Conservation (phyloP, 352 stramenopile species). For the Blastocystis sp. region DNA sequence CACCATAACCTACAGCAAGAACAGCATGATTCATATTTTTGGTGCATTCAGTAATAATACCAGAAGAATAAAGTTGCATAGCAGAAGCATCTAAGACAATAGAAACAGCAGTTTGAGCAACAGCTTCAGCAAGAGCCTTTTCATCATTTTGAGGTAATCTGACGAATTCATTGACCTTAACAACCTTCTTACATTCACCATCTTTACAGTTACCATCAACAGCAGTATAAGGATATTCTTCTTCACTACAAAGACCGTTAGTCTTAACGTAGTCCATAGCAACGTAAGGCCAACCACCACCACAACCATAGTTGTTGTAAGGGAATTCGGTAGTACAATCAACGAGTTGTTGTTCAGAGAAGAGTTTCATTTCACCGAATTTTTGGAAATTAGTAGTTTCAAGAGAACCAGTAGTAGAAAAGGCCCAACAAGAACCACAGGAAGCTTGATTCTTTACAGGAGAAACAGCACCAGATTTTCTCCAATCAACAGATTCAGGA, state of each 20-base stretch:
- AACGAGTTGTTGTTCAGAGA: constrained; percentile 73
- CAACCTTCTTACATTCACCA: constrained; percentile 34
- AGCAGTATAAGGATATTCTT: constrained; percentile 56
- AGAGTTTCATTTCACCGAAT: constrained; percentile 49
- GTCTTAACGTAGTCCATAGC: constrained; percentile 67
- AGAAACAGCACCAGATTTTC: constrained; percentile 57
- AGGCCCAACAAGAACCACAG: constrained; percentile 84
- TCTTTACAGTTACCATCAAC: constrained; percentile 42
- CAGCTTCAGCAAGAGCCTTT: constrained; percentile 57
- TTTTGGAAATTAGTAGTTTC: constrained; percentile 66
- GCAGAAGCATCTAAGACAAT: constrained; percentile 63
- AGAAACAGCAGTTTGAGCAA: constrained; percentile 59
- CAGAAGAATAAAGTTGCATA: constrained; percentile 46
- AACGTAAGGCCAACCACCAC: constrained; percentile 64
- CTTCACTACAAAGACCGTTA: constrained; percentile 57
- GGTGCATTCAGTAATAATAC: constrained; percentile 47
- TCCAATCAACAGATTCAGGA: constrained; percentile 50
- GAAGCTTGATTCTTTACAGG: constrained; percentile 72
- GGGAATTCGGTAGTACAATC: constrained; percentile 53
- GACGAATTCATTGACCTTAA: constrained; percentile 40
- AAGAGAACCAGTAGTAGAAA: constrained; percentile 66
- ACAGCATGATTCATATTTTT: constrained; percentile 73
- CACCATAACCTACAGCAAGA: constrained; percentile 69
- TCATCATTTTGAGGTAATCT: constrained; percentile 47
- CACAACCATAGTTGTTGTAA: constrained; percentile 62